These are phyloP conservation scores for Ricinus communis DNA, from an alignment of 345 rosid species.

Conservation along the genomic window DNA sequence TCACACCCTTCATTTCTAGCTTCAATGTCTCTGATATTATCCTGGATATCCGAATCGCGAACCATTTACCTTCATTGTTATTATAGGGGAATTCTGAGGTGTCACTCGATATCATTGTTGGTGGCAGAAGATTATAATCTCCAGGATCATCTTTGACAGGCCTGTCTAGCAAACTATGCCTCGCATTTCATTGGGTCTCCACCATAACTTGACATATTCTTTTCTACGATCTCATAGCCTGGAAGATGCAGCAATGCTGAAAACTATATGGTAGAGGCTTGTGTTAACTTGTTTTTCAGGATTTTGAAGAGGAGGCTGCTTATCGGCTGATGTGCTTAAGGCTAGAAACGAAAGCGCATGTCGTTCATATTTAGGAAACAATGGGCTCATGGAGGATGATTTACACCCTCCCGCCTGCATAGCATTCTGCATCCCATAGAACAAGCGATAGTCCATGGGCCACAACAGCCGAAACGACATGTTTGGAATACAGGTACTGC, in stretches of 20 bases:
- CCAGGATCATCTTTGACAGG: constrained; percentile 26
- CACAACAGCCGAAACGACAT: too few relatives aligned
- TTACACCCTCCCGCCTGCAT: too few relatives aligned
- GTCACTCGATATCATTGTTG: constrained; percentile 49
- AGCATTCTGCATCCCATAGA: too few relatives aligned
- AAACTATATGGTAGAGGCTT: constrained; percentile 51
- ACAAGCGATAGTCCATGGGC: too few relatives aligned
- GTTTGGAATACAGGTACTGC: too few relatives aligned
- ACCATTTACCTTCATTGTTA: constrained; percentile 44
- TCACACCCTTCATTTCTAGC: constrained; percentile 42
- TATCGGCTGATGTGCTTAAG: too few relatives aligned
- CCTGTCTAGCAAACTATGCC: constrained; percentile 67
- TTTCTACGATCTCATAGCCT: constrained; percentile 59
- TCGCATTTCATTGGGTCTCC: constrained; percentile 52
- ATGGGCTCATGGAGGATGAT: too few relatives aligned
- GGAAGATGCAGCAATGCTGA: constrained; percentile 73
- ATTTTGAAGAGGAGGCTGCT: not conserved
- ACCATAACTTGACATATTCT: constrained; percentile 74
- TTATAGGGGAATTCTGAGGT: constrained; percentile 49
- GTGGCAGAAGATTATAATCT: constrained; percentile 41
- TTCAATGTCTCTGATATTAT: constrained; percentile 65
- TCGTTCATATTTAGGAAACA: too few relatives aligned
- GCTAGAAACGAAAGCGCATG: too few relatives aligned
- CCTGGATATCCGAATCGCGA: constrained; percentile 68
- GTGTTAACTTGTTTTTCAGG: constrained; percentile 18